Conservation (phyloP, 441 rosid species). For the Rhodomyrtus psidioides region DNA sequence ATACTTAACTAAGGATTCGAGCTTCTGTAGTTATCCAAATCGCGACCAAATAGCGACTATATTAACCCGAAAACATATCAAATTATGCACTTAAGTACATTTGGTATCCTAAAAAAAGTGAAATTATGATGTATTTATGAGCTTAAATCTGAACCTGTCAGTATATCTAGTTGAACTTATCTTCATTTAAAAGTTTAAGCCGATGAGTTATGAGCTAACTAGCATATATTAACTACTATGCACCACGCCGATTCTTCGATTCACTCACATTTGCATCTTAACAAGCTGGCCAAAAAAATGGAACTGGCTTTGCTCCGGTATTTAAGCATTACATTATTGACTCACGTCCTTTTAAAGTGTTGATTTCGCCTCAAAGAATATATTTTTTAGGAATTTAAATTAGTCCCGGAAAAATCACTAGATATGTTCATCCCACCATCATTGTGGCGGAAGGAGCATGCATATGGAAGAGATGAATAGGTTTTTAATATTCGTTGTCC, state of each 20-base stretch:
- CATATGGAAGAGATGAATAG: background rate
- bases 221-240: too few species aligned
- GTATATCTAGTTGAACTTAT: too few species aligned
- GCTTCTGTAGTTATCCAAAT: background rate
- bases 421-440: background rate
- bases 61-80: accelerated
- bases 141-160: too few species aligned
- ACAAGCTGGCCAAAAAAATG: background rate
- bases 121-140: background rate
- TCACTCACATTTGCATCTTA: too few species aligned
- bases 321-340: background rate
- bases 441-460: background rate
- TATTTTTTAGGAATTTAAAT: background rate
- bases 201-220: too few species aligned
- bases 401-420: too few species aligned
- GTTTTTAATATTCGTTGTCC: background rate
- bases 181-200: too few species aligned
- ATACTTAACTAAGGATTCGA: background rate
- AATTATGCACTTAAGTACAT: accelerated
- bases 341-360: accelerated
- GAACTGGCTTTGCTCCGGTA: background rate
- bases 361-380: background rate
- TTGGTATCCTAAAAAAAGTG: background rate
- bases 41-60: accelerated
- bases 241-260: too few species aligned